Percentiles rank a stretch among this genome's conserved stretches.
These are phyloP conservation scores for Echinosophora koreensis DNA, from an alignment of 306 rosid genomes.

Conservation along the genomic window DNA sequence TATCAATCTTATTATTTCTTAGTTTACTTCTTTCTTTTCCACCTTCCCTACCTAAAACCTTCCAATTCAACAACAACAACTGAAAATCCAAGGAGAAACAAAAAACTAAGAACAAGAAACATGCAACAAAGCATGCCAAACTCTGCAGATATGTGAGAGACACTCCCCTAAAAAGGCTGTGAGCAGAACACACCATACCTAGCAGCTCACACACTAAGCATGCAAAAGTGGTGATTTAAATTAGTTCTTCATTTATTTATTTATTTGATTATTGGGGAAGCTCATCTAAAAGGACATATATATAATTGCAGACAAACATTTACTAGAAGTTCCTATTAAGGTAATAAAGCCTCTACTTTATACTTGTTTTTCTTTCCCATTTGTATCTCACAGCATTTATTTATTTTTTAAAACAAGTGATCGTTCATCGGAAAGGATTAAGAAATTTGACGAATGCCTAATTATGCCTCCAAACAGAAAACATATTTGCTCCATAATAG, in stretches of 20 bases:
- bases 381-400: neutral
- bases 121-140: no score
- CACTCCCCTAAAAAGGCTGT: no score
- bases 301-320: neutral
- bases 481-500: slow-evolving; percentile 17
- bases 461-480: neutral
- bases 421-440: no score
- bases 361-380: neutral
- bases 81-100: no score
- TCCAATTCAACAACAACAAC: no score
- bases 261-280: neutral
- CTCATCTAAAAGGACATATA: neutral
- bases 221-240: neutral
- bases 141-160: no score
- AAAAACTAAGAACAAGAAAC: no score
- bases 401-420: no score
- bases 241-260: neutral
- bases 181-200: neutral
- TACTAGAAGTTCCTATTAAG: neutral
- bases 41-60: no score
- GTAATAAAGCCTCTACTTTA: neutral
- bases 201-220: slow-evolving; percentile 15
- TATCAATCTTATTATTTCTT: no score
- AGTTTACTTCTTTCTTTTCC: no score
- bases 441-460: no score